Base-by-base conservation (phyloP, 2,329 filamentous ascomycete genomes). In the Rhynchosporium secalis region DNA sequence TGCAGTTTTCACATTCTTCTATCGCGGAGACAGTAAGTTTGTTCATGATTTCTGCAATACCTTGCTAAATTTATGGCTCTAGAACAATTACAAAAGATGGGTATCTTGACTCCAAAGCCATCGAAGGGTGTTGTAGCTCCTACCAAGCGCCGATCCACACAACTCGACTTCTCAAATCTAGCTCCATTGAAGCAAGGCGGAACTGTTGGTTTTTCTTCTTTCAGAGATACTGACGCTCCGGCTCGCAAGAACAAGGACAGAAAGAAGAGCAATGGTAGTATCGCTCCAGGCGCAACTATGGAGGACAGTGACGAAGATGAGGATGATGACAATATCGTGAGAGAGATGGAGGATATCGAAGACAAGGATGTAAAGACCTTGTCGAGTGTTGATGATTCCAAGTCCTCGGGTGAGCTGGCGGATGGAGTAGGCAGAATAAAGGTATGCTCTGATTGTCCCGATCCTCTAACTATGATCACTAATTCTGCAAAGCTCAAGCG, bases 51-150 rank as follows among this genome's bases (percentile, higher is more conserved):
- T 58, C 47, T 56, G 7, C 45, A 13, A 13, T 28, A 51, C 10
- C 4, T 31, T 58, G 46, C 65, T 72, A 68, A 73, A 40, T 33
- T 33, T 38, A 26, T 45, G 3, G 54, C 45, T n/a, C 26, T 68
- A 96, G 92, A 92, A 58, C 95, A 99, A 87, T 81, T 99, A 56
- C 89, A 93, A 73, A 99, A 98, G 77, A 96, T 99, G 88, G 94
- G 94, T 43, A 91, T 99, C 43, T 77, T 96, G 36, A 83, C 87
- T 48, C 82, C 87, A 4, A 94, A 92, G 74, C 76, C 82, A 13
- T 78, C 85, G 28, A 85, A 88, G 61, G 80, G 85, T 13, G 84
- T 85, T 0, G 81, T 86, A 0, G 80, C 80, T 45, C 81, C 83
- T 7, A 77, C 78, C n/a, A 96, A 96, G 77, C 84, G 93, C 70